Evolutionary conservation across 129 eudicot species (phyloP), one percentile per base, ranked within the genome.

Genomic region (Dittrichia graveolens): DNA sequence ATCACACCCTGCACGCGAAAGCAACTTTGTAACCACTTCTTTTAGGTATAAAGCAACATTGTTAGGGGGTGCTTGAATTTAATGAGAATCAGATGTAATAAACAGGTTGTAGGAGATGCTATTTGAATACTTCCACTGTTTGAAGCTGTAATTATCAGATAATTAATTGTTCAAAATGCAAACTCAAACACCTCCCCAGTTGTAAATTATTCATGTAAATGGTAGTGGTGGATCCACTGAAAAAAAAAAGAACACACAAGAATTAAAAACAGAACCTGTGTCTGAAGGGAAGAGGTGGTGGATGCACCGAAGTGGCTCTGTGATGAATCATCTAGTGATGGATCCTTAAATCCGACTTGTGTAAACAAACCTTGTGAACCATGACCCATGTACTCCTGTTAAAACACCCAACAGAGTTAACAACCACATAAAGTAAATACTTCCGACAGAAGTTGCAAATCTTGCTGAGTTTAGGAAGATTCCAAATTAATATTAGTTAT

Each of bases 361-460:
- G 97, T 91, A 79, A 88, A 91, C 47, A 91, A 83, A 46, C 96
- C 96, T 75, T 91, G 97, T 7, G 97, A 88, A 63, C 96, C 96
- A 82, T 88, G 97, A 38, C 86, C 89, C 93, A 91, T 83, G 75
- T 91, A 91, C 73, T 91, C 97, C 97, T 88, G 81, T 10, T 8
- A 74, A 6, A 50, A 7, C 43, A 79, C 47, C 18, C 45, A 69
- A 6, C 61, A 49, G 13, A 14, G 44, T 57, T 0, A 11, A 16
- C 31, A 24, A 62, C 7, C 57, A 7, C 2, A 16, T 24, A 54
- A 65, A 8, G 31, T 24, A 24, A 24, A 24, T 24, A 24, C 31
- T 24, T 24, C 31, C 31, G 31, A 24, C 31, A 2, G 31, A 24
- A 24, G 31, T 24, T 24, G 31, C 31, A 24, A 24, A 24, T 0